Evolutionary conservation across 1,284 basidiomycete species (phyloP), one percentile per base, ranked within the genome.

Genomic region (Hymenochaete sp.): DNA sequence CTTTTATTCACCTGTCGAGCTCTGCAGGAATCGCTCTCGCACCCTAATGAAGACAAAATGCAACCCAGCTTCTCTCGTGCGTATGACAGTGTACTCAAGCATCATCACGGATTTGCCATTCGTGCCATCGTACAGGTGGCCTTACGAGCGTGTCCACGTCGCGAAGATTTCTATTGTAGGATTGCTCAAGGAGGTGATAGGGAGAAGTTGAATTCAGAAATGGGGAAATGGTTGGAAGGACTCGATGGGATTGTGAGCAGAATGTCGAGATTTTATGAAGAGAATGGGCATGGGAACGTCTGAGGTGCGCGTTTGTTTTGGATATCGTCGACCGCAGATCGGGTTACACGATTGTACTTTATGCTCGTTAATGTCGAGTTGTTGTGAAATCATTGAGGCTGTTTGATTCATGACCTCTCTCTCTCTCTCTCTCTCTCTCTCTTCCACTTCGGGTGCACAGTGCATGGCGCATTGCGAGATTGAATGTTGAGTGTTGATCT

Each of bases 81-180:
- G 1, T 98, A 96, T 68, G 88, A 93, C 54, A 70, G 71, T 36
- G 83, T 86, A 26, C 73, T 98, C 49, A 78, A 75, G 57, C 82
- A 85, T 60, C 81, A 90, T 63, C 92, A 95, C 66, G 75, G 79
- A 16, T 46, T 51, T 29, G 49, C 44, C 10, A 28, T 51, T 27
- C 42, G 45, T 9, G 39, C 44, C n/a, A 39, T 50, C 5, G 42
- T 51, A 2, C 56, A 95, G 89, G 75, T 97, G 47, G 95, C 93
- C 6, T 92, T 98, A 66, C 87, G 87, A 56, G 89, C 93, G 0
- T 93, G 88, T 51, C 95, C 95, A 1, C 79, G 82, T 59, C 83
- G 95, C 38, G 70, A 72, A 26, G 86, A 88, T 51, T 97, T 98
- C 61, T 92, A 91, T 64, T 67, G 69, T 38, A 83, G 88, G 54